Evolutionary conservation across 257 asterid species (phyloP), one percentile per base, ranked within the genome.

Genomic region (Capsicum baccatum): DNA sequence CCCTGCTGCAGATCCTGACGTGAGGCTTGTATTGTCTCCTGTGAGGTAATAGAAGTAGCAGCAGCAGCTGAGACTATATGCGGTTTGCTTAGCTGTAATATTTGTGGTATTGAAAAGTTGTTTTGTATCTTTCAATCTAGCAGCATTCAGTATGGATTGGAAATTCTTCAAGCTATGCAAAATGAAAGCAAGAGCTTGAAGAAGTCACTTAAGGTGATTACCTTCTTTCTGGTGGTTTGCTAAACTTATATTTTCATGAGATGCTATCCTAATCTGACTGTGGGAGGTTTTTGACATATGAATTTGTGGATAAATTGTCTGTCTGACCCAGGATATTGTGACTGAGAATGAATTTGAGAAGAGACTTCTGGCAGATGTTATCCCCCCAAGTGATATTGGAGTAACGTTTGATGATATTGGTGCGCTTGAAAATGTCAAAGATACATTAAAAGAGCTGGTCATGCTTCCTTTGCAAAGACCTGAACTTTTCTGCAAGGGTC

Each of bases 341-440:
- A 92, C 97, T 3, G 97, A 93, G 90, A 95, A 92, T 85, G 98
- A 95, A 83, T 93, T 95, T 86, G 98, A 95, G 91, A 95, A 91
- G 89, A 89, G 95, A 84, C 98, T 95, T 88, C 92, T 92, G 79
- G 91, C 90, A 15, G 95, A 92, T 89, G 97, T 95, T 64, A 92
- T 93, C 55, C 93, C 96, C 83, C 95, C 98, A 35, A 91, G 66
- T 81, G 98, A 92, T 85, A 92, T 95, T 85, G 98, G 98, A 57
- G 98, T 95, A 63, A 93, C 97, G 48, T 95, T 95, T 92, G 97
- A 95, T 88, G 98, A 95, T 91, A 92, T 95, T 85, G 98, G 98
- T 86, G 98, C 98, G 55, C 89, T 95, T 62, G 98, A 95, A 88
- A 92, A 91, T 90, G 97, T 94, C 83, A 94, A 94, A 83, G 98